These are phyloP conservation scores for Hyphopichia homilentoma DNA, from an alignment of 805 yeast genomes.

Conservation along the genomic window DNA sequence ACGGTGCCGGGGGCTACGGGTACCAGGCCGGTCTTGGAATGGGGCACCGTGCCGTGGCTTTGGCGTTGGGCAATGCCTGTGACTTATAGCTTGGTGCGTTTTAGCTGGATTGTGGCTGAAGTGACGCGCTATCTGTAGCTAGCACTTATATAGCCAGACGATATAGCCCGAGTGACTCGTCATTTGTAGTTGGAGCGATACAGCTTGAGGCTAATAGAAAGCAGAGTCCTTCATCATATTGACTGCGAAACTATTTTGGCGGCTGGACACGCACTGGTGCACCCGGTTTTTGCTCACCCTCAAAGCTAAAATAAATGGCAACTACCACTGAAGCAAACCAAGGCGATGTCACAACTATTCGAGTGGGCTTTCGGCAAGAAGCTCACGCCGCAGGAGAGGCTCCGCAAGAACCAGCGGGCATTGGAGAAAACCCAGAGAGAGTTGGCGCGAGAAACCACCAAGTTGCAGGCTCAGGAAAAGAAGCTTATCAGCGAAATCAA, in stretches of 20 bases:
- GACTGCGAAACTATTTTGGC: too few relatives aligned
- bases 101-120: not conserved
- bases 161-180: too few relatives aligned
- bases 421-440: constrained; percentile 93
- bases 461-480: constrained; percentile 90
- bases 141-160: too few relatives aligned
- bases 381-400: constrained; percentile 89
- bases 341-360: constrained; percentile 39
- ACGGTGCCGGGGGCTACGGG: constrained; percentile 68
- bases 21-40: constrained; percentile 66
- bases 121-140: not conserved
- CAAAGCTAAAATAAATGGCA: too few relatives aligned
- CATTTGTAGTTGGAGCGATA: too few relatives aligned
- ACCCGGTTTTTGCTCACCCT: too few relatives aligned
- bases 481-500: constrained; percentile 81
- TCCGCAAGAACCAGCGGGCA: constrained; percentile 93
- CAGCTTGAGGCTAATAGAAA: too few relatives aligned
- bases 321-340: too few relatives aligned
- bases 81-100: constrained; percentile 1
- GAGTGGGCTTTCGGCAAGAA: constrained; percentile 97
- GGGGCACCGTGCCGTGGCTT: constrained; percentile 45
- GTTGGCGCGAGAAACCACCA: constrained; percentile 78
- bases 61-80: constrained; percentile 7
- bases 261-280: too few relatives aligned
- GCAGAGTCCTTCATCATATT: too few relatives aligned